These are phyloP conservation scores for Leccinum incarnatum DNA, from an alignment of 768 basidiomycete genomes.

Conservation along the genomic window DNA sequence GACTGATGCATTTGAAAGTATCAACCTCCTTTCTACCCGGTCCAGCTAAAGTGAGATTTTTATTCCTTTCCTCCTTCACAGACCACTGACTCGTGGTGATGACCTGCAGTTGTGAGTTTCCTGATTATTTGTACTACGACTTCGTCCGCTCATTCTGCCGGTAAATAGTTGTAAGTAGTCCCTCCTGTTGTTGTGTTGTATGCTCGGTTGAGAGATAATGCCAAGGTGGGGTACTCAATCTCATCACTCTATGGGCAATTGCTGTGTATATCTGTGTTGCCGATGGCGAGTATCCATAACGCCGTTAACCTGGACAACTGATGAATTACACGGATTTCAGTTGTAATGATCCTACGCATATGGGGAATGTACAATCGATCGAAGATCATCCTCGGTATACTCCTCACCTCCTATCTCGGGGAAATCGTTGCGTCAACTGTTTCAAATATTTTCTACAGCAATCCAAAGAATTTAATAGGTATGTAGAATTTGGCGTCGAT, in stretches of 20 bases:
- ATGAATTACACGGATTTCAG: background rate
- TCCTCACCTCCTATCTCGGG: background rate
- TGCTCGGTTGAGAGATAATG: background rate
- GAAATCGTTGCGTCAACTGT: background rate
- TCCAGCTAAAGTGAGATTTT: background rate
- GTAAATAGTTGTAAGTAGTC: background rate
- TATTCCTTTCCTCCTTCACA: background rate
- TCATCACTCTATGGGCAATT: background rate
- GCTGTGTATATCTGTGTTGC: background rate
- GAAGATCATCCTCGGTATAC: background rate
- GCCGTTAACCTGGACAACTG: too few species aligned
- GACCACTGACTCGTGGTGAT: background rate
- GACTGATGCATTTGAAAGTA: background rate
- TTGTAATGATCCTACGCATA: background rate
- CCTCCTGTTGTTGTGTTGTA: background rate
- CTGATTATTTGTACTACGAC: background rate
- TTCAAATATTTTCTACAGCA: background rate
- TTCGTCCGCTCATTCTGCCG: background rate
- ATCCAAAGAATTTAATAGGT: background rate
- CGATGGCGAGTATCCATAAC: background rate
- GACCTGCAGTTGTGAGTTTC: background rate
- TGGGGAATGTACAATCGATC: background rate
- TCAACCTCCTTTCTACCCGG: background rate
- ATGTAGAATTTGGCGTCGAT: background rate
- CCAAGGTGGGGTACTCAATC: background rate